Percentiles rank a stretch among this genome's conserved stretches.
Conservation (phyloP, 2,329 filamentous ascomycete species). For the Dothistroma septosporum region DNA sequence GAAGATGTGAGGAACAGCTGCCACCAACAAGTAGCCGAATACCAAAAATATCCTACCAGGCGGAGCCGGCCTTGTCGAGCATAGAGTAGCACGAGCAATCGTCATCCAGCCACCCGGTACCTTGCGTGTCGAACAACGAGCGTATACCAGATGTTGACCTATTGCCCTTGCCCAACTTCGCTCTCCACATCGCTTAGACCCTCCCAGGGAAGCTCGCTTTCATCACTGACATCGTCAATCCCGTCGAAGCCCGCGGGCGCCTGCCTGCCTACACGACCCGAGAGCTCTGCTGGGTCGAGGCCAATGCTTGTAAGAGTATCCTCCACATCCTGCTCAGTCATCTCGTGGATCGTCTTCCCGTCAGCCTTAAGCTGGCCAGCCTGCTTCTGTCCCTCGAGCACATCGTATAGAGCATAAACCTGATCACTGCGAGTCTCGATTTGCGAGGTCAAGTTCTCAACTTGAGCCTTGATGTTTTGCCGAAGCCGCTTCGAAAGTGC, state of each 20-base stretch:
- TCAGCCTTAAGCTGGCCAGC: conserved; percentile 62
- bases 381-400: conserved; percentile 73
- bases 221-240: conserved; percentile 25
- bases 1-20: neutral
- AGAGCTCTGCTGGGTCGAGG: conserved; percentile 36
- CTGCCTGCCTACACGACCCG: conserved; percentile 23
- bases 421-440: conserved; percentile 73
- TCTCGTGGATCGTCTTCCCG: conserved; percentile 45
- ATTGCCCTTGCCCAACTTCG: conserved; percentile 6
- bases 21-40: neutral
- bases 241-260: conserved; percentile 21
- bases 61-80: neutral
- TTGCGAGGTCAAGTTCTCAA: conserved; percentile 58
- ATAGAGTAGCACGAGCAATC: neutral
- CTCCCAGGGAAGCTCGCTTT: conserved; percentile 32
- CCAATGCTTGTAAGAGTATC: conserved; percentile 42
- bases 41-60: neutral
- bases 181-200: conserved; percentile 31
- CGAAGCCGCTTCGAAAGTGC: conserved; percentile 62
- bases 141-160: neutral
- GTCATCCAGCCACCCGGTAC: neutral
- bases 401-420: conserved; percentile 78
- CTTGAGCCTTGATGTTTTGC: conserved; percentile 56
- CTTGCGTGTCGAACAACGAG: neutral
- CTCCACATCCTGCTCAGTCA: conserved; percentile 40